These are phyloP conservation scores for Gossypium herbaceum DNA, from an alignment of 345 rosid species.

Conservation along the genomic window DNA sequence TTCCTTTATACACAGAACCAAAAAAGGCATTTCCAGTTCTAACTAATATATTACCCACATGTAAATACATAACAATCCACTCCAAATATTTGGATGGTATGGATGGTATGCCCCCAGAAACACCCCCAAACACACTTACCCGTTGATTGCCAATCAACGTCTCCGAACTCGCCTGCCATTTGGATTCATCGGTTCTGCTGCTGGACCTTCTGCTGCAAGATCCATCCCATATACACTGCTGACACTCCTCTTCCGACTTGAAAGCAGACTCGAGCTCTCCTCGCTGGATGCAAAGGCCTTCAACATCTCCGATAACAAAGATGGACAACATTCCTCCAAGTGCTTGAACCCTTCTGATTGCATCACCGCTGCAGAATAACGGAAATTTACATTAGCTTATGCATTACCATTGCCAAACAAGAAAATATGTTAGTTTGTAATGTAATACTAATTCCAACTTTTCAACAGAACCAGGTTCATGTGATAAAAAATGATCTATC, in stretches of 20 bases:
- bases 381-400: background rate
- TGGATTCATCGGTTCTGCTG: slow-evolving; percentile 52
- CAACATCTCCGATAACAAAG: slow-evolving; percentile 73
- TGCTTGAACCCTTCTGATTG: slow-evolving; percentile 89
- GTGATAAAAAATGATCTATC: background rate
- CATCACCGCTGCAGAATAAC: slow-evolving; percentile 69
- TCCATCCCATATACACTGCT: slow-evolving; percentile 75
- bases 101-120: slow-evolving; percentile 25
- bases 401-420: background rate
- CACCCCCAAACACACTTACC: slow-evolving; percentile 62
- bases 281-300: slow-evolving; percentile 67
- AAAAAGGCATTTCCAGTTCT: background rate
- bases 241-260: slow-evolving; percentile 69
- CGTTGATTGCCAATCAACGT: slow-evolving; percentile 26
- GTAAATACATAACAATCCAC: background rate
- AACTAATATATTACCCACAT: slow-evolving; percentile 21
- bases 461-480: background rate
- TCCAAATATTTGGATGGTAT: background rate
- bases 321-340: slow-evolving; percentile 83
- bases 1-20: slow-evolving; percentile 2
- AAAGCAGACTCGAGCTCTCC: slow-evolving; percentile 47
- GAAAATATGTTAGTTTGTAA: background rate
- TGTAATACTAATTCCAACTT: background rate
- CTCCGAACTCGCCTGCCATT: slow-evolving; percentile 66
- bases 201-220: slow-evolving; percentile 40